Base-by-base conservation (phyloP, 2,329 filamentous ascomycete species). In the Purpureocillium lavendulum region DNA sequence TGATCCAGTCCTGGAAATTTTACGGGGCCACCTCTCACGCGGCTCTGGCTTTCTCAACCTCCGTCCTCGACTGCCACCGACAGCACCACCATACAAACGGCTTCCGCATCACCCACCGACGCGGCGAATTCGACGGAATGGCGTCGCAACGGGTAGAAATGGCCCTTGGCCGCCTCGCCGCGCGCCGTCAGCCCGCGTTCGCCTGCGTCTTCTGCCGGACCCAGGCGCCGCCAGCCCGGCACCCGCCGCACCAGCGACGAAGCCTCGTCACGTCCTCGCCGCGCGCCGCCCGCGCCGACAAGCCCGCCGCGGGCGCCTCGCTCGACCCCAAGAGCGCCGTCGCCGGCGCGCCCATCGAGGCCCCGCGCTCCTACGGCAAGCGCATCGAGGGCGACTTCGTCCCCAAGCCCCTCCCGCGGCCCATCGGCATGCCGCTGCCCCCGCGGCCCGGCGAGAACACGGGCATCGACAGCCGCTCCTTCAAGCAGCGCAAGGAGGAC, bases 361-460 rank as follows among this genome's bases (percentile, higher is more conserved):
- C 77, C 6, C 78, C 78, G 10, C 66, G 76, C 45, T 67, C 70
- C 21, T 80, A 79, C 48, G 79, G 79, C 51, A 72, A 71, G 56
- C 66, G 68, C 13, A 51, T 70, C 21, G 61, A 70, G 3, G 61
- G 57, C 10, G 56, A 67, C 24, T 83, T 82, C 52, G 74, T 67
- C 9, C 79, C 79, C 5, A 73, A 69, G 50, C 73, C 71, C 14
- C 64, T 84, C 32, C 63, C 70, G 30, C 79, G 87, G 30, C 90
- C 92, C 12, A 90, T 98, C 49, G 92, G 92, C 45, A 78, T 94
- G 62, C 70, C 72, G 10, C 64, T 76, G 30, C 84, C 88, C 2
- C 92, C 92, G 0, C 65, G 71, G 42, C 65, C 77, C 11, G 87
- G 87, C 43, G 81, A 97, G 59, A 96, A 97, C 63, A 82, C 80